Conservation (phyloP, 2,329 filamentous ascomycete species). For the Venturia effusa region DNA sequence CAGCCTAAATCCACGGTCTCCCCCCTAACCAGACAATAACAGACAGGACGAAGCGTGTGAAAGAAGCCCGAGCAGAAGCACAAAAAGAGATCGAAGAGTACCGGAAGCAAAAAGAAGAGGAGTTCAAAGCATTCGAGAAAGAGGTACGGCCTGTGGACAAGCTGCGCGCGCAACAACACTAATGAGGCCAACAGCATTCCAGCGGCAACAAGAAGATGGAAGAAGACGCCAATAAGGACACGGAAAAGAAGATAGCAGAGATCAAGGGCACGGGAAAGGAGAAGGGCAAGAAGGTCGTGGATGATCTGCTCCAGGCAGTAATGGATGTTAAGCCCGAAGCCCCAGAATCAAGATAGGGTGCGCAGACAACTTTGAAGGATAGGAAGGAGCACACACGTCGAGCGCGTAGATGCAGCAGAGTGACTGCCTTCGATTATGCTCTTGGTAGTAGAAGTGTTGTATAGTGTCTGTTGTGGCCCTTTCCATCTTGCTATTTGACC, state of each 20-base stretch:
- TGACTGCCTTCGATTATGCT: background rate
- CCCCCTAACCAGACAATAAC: slow-evolving; percentile 17
- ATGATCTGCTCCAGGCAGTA: slow-evolving; percentile 75
- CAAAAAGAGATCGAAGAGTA: slow-evolving; percentile 98
- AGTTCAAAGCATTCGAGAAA: slow-evolving; percentile 90
- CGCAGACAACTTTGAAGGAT: background rate
- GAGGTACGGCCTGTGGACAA: slow-evolving; percentile 41
- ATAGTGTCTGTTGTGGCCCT: background rate
- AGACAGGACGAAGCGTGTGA: slow-evolving; percentile 95
- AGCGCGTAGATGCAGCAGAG: background rate
- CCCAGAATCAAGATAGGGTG: slow-evolving; percentile 17
- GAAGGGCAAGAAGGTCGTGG: slow-evolving; percentile 67
- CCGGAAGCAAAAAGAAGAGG: slow-evolving; percentile 76
- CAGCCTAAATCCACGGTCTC: slow-evolving; percentile 12
- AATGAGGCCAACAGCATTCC: slow-evolving; percentile 54
- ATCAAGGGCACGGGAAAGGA: slow-evolving; percentile 74
- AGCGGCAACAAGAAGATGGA: slow-evolving; percentile 72
- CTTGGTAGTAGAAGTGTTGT: background rate
- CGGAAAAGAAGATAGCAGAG: slow-evolving; percentile 68
- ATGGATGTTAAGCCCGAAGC: slow-evolving; percentile 69
- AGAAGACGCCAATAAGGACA: slow-evolving; percentile 66
- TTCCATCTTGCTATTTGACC: background rate
- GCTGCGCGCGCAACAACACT: background rate
- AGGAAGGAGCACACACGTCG: background rate
- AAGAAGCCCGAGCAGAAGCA: slow-evolving; percentile 89